Evolutionary conservation across 768 basidiomycete species (phyloP).

Genomic region (Lentinula lateritia): DNA sequence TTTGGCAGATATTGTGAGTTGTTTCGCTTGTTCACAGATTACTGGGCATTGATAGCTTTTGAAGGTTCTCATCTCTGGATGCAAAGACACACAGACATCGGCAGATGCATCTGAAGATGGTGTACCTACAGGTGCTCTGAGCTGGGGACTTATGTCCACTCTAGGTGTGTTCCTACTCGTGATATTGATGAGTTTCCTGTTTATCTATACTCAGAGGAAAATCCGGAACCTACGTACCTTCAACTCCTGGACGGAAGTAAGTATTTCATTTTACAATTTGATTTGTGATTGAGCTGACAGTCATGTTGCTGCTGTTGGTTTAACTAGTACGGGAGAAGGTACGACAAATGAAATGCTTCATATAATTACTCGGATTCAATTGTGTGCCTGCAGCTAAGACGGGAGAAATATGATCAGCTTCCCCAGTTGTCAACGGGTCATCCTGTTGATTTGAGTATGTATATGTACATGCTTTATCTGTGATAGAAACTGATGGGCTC

Average conservation of each 20-base stretch:
- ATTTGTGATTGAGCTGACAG: neutral
- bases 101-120: slow-evolving; percentile 39
- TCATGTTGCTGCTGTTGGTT: too few species aligned
- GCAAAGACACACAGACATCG: slow-evolving; percentile 45
- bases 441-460: slow-evolving; percentile 6
- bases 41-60: slow-evolving; percentile 9
- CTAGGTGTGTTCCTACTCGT: slow-evolving; percentile 8
- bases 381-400: neutral
- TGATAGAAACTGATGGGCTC: neutral
- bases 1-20: slow-evolving; percentile 1
- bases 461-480: neutral
- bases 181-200: neutral
- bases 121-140: slow-evolving; percentile 43
- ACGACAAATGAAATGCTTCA: neutral
- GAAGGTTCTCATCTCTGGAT: slow-evolving; percentile 35
- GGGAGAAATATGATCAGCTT: slow-evolving; percentile 2
- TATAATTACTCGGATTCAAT: neutral
- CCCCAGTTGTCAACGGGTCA: slow-evolving; percentile 1
- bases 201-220: neutral
- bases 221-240: neutral
- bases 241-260: slow-evolving; percentile 2
- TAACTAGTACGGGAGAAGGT: slow-evolving; percentile 3
- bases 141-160: slow-evolving; percentile 25
- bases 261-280: neutral
- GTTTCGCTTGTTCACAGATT: neutral